A percentile compares a stretch with the other conserved stretches of the same genome.
Evolutionary conservation across 2,329 filamentous ascomycete species (phyloP).

Genomic region (Trichoderma aggressivum): DNA sequence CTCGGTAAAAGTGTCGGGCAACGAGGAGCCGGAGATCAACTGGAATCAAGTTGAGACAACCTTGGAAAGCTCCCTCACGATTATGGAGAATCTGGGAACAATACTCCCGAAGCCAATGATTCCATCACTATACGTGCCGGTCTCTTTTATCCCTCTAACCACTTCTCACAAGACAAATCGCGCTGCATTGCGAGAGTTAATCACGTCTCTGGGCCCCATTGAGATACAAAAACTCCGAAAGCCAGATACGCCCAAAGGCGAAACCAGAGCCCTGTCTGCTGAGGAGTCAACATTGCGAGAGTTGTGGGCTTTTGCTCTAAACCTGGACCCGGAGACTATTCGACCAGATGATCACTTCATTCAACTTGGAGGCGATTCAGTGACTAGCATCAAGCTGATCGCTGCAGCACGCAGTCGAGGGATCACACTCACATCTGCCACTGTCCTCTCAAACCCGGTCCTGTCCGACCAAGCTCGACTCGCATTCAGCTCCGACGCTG

Average conservation of each 20-base stretch:
- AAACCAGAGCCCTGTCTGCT: background rate
- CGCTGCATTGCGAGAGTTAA: background rate
- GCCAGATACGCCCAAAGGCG: background rate
- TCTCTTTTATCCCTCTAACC: background rate
- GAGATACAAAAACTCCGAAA: background rate
- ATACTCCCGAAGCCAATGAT: background rate
- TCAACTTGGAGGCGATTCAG: constrained; percentile 46
- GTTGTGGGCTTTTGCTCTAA: constrained; percentile 38
- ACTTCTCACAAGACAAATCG: background rate
- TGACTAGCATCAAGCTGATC: constrained; percentile 46
- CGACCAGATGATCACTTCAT: constrained; percentile 46
- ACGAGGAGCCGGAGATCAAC: background rate
- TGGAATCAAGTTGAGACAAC: background rate
- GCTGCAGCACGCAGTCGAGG: constrained; percentile 1
- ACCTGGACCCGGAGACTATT: constrained; percentile 32
- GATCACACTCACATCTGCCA: background rate
- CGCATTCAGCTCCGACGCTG: background rate
- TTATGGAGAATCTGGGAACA: background rate
- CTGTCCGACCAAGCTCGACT: background rate
- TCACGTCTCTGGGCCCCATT: background rate
- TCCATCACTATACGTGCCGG: background rate
- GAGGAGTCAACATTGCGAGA: constrained; percentile 26
- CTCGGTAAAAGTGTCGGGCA: background rate
- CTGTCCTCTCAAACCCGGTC: background rate
- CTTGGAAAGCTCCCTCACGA: background rate